phyloP scores from a whole-genome alignment of 805 yeast species.

The Lipomyces lipofer region DNA sequence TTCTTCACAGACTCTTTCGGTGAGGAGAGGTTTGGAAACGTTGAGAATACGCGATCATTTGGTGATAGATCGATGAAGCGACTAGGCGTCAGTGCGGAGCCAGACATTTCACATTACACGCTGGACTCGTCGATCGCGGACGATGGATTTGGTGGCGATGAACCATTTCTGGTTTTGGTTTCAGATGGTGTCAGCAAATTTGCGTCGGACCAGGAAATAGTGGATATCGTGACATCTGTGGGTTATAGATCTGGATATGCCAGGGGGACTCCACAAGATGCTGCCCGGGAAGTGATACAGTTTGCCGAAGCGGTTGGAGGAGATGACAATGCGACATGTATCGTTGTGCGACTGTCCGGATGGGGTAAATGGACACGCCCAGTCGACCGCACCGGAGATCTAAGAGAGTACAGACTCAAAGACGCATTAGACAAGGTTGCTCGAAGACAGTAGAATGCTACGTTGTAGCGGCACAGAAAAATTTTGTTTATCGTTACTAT shows the following conservation, averaged over 20 bases:
- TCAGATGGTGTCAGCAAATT: constrained; percentile 86
- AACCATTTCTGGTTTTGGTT: constrained; percentile 72
- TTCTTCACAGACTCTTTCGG: constrained; percentile 88
- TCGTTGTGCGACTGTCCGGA: constrained; percentile 74
- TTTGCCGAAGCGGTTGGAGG: constrained; percentile 87
- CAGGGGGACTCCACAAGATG: constrained; percentile 76
- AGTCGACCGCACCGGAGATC: constrained; percentile 76
- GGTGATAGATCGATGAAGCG: constrained; percentile 83
- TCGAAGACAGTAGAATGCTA: constrained; percentile 15
- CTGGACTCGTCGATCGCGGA: constrained; percentile 54
- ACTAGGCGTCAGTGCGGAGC: constrained; percentile 88
- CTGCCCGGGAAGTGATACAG: constrained; percentile 81
- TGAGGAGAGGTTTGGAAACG: constrained; percentile 75
- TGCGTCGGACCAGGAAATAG: constrained; percentile 85
- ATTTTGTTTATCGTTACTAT: background rate
- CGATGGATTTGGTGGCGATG: constrained; percentile 34
- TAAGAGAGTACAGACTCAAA: constrained; percentile 69
- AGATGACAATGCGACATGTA: constrained; percentile 93
- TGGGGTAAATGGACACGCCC: constrained; percentile 91
- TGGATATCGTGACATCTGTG: constrained; percentile 65
- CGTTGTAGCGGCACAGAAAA: background rate
- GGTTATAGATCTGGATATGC: constrained; percentile 46
- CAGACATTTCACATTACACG: constrained; percentile 70
- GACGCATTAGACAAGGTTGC: constrained; percentile 39
- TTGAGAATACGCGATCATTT: constrained; percentile 91